A percentile compares a stretch with the other conserved stretches of the same genome.
Conservation (phyloP, 2,329 filamentous ascomycete species). For the Xylariomycetidae sp. region DNA sequence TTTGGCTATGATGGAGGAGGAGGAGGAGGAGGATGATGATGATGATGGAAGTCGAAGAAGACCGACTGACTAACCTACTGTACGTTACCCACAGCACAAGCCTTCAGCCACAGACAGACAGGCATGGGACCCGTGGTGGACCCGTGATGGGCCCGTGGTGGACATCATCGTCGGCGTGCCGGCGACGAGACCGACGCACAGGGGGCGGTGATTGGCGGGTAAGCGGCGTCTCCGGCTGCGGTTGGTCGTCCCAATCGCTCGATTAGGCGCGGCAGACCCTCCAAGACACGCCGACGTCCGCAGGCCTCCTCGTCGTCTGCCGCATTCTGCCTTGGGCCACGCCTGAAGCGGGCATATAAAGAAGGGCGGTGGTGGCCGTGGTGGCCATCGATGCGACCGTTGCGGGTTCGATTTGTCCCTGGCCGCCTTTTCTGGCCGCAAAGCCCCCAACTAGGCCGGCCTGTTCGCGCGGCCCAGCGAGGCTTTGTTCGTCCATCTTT, state of each 20-base stretch:
- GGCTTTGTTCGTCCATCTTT: conserved; percentile 9
- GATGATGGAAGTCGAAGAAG: too few relatives aligned
- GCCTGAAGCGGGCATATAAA: conserved; percentile 25
- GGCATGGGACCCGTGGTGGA: too few relatives aligned
- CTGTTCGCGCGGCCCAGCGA: conserved; percentile 19
- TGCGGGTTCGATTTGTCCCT: conserved; percentile 11
- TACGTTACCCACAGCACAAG: too few relatives aligned
- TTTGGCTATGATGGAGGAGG: too few relatives aligned
- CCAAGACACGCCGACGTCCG: not conserved
- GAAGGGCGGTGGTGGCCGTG: conserved; percentile 9
- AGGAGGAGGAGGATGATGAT: too few relatives aligned
- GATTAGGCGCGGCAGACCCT: conserved; percentile 15
- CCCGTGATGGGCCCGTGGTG: too few relatives aligned
- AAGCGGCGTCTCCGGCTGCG: conserved; percentile 14
- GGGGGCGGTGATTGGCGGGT: conserved; percentile 21
- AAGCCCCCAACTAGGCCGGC: conserved; percentile 22
- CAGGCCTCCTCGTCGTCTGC: conserved; percentile 5
- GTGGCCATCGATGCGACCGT: conserved; percentile 18
- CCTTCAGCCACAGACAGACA: too few relatives aligned
- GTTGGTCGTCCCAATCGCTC: conserved; percentile 6
- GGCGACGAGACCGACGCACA: too few relatives aligned
- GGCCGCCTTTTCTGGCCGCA: conserved; percentile 22
- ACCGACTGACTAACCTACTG: too few relatives aligned
- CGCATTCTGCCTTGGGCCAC: too few relatives aligned
- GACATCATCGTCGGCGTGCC: too few relatives aligned